Evolutionary conservation across 2,329 filamentous ascomycete species (phyloP).

Genomic region (Sporothrix inflata): DNA sequence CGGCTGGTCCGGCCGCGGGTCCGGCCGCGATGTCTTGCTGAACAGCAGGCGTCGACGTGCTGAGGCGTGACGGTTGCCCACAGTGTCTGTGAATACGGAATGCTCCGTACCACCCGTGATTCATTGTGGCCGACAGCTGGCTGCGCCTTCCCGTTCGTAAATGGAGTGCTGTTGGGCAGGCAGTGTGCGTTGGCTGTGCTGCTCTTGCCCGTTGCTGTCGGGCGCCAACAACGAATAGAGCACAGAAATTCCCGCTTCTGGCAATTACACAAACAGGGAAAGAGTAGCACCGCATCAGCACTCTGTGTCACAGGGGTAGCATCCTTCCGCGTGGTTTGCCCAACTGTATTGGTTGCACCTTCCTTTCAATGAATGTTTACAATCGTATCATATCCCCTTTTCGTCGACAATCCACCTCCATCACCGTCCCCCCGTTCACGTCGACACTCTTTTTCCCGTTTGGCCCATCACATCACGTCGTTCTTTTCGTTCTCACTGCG

Average conservation of each 20-base stretch:
- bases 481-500: not conserved
- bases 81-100: not conserved
- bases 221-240: slow-evolving; percentile 5
- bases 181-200: slow-evolving; percentile 9
- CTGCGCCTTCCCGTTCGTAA: slow-evolving; percentile 1
- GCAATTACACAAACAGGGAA: slow-evolving; percentile 16
- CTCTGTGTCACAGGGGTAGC: slow-evolving; percentile 9
- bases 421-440: not conserved
- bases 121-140: not conserved
- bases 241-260: not conserved
- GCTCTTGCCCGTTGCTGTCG: slow-evolving; percentile 10
- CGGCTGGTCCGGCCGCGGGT: not conserved
- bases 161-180: not conserved
- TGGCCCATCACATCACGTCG: slow-evolving; percentile 7
- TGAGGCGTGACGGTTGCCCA: not conserved
- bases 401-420: not conserved
- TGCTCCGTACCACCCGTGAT: not conserved
- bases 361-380: slow-evolving; percentile 10
- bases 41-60: not conserved
- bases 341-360: slow-evolving; percentile 6
- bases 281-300: not conserved
- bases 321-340: slow-evolving; percentile 14
- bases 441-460: not conserved
- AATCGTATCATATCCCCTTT: not conserved
- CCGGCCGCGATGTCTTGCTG: slow-evolving; percentile 6